Conservation (phyloP, 306 rosid genomes). For the Vachellia pachyceras region DNA sequence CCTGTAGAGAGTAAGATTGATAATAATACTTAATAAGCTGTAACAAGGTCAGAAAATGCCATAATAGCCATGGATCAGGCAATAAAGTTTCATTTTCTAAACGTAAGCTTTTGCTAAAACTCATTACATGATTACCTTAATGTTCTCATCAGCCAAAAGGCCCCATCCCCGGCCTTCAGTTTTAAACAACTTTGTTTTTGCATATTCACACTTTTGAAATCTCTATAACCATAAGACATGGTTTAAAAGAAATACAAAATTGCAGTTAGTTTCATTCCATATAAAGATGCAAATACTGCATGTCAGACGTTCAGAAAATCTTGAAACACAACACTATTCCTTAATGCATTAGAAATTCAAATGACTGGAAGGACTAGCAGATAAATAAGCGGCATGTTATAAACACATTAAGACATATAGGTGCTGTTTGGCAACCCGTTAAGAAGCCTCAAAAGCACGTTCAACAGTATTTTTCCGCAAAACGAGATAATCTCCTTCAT, state of each 20-base stretch:
- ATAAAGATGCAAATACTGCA: slow-evolving; percentile 26
- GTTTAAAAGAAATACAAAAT: slow-evolving; percentile 34
- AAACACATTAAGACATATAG: slow-evolving; percentile 11
- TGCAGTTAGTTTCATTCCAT: slow-evolving; percentile 23
- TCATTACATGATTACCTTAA: slow-evolving; percentile 62
- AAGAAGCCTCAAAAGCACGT: no score
- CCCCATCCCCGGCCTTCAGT: slow-evolving; percentile 98
- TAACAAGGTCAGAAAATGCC: slow-evolving; percentile 31
- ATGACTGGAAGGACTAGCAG: neutral
- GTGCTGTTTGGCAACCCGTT: no score
- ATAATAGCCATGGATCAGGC: slow-evolving; percentile 10
- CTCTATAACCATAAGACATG: slow-evolving; percentile 60
- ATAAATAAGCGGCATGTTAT: slow-evolving; percentile 8
- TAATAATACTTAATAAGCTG: slow-evolving; percentile 15
- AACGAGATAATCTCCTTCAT: no score
- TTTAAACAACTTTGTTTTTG: slow-evolving; percentile 81
- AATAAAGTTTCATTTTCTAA: slow-evolving; percentile 16
- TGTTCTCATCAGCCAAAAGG: slow-evolving; percentile 81
- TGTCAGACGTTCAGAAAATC: slow-evolving; percentile 25
- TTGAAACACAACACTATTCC: slow-evolving; percentile 7
- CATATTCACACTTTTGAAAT: slow-evolving; percentile 89
- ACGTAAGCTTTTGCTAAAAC: slow-evolving; percentile 24
- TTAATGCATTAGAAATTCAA: slow-evolving; percentile 10
- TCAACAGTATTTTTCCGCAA: no score
- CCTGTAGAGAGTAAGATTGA: slow-evolving; percentile 46